These are phyloP conservation scores for Candida piceae DNA, from an alignment of 805 yeast species.

Conservation along the genomic window DNA sequence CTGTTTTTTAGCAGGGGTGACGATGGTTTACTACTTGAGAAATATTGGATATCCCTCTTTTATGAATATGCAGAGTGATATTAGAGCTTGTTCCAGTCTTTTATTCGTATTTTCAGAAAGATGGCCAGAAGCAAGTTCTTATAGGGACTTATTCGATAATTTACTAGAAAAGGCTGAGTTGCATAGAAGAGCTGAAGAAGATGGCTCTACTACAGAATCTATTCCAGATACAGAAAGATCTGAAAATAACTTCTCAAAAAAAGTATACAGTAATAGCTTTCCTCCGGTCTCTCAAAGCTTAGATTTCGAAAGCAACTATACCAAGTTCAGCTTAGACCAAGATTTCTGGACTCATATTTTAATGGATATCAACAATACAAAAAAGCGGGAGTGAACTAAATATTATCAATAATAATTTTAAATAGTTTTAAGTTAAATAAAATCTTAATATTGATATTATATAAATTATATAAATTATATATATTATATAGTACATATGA, in stretches of 20 bases:
- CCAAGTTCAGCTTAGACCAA: slow-evolving; percentile 12
- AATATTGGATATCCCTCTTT: slow-evolving; percentile 16
- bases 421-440: no score
- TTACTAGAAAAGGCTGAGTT: slow-evolving; percentile 18
- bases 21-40: slow-evolving; percentile 23
- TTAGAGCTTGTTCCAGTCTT: slow-evolving; percentile 25
- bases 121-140: slow-evolving; percentile 23
- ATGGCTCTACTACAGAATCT: neutral
- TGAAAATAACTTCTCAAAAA: neutral
- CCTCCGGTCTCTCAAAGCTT: neutral
- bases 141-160: slow-evolving; percentile 23
- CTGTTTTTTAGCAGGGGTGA: slow-evolving; percentile 23
- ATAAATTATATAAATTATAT: no score
- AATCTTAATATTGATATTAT: no score
- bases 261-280: neutral
- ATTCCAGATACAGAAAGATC: neutral
- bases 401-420: no score
- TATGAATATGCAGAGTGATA: slow-evolving; percentile 21
- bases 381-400: no score
- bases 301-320: neutral
- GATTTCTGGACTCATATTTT: slow-evolving; percentile 17
- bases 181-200: slow-evolving; percentile 4
- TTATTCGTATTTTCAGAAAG: slow-evolving; percentile 26
- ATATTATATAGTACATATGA: no score
- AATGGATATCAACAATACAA: slow-evolving; percentile 7